Percentiles rank a stretch among this genome's conserved stretches.
phyloP scores from a whole-genome alignment of 768 basidiomycete species.

The Lactarius trivialis region DNA sequence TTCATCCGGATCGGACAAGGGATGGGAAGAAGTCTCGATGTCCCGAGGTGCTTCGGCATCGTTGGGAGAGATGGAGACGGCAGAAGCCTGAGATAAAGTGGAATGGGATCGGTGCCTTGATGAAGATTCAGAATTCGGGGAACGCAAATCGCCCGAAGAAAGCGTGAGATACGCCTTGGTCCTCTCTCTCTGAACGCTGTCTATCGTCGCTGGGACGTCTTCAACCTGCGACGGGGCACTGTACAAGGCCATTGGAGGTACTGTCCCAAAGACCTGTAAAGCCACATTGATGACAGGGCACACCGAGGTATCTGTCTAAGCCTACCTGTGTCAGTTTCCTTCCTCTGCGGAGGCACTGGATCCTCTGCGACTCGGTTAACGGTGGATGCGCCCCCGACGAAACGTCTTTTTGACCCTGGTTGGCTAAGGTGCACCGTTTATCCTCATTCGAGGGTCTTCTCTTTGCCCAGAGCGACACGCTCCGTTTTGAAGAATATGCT shows the following conservation, averaged over 20 bases:
- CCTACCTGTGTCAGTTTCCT: constrained; percentile 47
- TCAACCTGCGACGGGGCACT: constrained; percentile 29
- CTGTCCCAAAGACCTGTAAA: constrained; percentile 43
- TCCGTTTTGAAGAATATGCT: constrained; percentile 25
- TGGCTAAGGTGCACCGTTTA: background rate
- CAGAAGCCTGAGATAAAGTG: constrained; percentile 5
- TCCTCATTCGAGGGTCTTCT: constrained; percentile 6
- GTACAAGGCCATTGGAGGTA: constrained; percentile 40
- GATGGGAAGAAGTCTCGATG: background rate
- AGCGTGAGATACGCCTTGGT: constrained; percentile 22
- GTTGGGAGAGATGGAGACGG: constrained; percentile 3
- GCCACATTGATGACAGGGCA: background rate
- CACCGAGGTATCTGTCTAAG: background rate
- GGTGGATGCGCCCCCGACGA: background rate
- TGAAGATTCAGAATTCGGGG: background rate
- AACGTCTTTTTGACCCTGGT: constrained; percentile 8
- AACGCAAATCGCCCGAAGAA: constrained; percentile 7
- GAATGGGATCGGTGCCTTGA: constrained; percentile 9
- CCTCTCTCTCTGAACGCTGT: constrained; percentile 23
- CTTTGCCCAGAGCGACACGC: constrained; percentile 30
- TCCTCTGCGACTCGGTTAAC: constrained; percentile 33
- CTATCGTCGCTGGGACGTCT: constrained; percentile 1
- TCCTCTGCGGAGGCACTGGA: constrained; percentile 40
- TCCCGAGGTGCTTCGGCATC: background rate
- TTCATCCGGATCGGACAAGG: background rate